These are phyloP conservation scores for Olyra latifolia DNA, from an alignment of 176 grass and related monocot genomes.

Conservation along the genomic window DNA sequence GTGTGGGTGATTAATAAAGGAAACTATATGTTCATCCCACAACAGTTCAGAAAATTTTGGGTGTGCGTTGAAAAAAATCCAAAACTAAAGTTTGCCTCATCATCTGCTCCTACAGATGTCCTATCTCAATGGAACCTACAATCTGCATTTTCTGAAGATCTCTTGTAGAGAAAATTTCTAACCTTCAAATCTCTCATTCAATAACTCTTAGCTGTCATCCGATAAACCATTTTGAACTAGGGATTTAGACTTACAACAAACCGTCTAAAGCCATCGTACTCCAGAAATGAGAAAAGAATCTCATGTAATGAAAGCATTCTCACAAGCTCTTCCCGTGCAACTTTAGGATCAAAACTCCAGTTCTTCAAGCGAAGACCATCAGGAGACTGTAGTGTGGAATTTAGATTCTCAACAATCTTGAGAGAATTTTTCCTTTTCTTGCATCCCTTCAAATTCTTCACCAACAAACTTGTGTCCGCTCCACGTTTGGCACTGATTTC, in stretches of 20 bases:
- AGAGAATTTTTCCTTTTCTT: background rate
- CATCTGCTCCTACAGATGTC: no score
- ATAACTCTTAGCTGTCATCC: background rate
- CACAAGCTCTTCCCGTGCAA: no score
- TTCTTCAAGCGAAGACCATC: background rate
- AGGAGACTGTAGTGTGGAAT: slow-evolving; percentile 6
- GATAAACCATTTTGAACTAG: background rate
- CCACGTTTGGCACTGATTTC: background rate
- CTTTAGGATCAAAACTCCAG: background rate
- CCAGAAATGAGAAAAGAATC: no score
- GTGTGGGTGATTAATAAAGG: no score
- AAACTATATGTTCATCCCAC: no score
- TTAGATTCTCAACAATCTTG: background rate
- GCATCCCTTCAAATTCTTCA: background rate
- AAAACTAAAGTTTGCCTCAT: no score
- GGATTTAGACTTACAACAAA: background rate
- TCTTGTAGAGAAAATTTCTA: background rate
- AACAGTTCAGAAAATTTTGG: no score
- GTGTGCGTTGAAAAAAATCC: no score
- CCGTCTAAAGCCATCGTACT: no score
- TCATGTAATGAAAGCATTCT: no score
- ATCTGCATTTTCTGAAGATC: background rate
- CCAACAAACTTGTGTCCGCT: slow-evolving; percentile 5
- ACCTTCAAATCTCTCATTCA: background rate
- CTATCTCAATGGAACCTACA: background rate